phyloP scores from a whole-genome alignment of 1,284 basidiomycete species.

The Stygiomarasmius scandens region DNA sequence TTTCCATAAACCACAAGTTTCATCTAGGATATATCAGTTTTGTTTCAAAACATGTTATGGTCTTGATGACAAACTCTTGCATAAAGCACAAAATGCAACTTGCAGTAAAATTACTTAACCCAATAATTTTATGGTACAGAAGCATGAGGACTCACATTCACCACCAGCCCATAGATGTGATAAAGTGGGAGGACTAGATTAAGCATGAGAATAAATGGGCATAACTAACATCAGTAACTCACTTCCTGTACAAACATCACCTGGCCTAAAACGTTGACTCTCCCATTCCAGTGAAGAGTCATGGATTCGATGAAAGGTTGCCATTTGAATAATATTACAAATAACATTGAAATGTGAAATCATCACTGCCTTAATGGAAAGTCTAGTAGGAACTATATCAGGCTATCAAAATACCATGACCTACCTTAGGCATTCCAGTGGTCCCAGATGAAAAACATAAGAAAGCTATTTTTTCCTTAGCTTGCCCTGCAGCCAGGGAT shows the following conservation, averaged over 20 bases:
- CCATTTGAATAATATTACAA: constrained; percentile 24
- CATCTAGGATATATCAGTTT: too few relatives aligned
- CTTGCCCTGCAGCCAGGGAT: constrained; percentile 15
- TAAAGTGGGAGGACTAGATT: constrained; percentile 23
- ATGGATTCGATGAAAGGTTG: constrained; percentile 23
- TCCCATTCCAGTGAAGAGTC: constrained; percentile 18
- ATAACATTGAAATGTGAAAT: constrained; percentile 27
- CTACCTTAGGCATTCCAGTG: constrained; percentile 24
- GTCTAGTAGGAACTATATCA: background rate
- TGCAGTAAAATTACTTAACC: background rate
- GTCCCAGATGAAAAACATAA: constrained; percentile 27
- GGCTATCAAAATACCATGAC: background rate
- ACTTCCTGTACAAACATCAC: constrained; percentile 26
- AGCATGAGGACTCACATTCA: constrained; percentile 19
- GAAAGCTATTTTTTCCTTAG: constrained; percentile 22
- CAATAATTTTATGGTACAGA: background rate
- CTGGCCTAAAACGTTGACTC: constrained; percentile 21
- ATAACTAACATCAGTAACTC: background rate
- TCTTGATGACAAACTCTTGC: constrained; percentile 21
- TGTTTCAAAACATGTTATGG: too few relatives aligned
- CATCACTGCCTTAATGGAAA: constrained; percentile 18
- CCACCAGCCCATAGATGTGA: constrained; percentile 26
- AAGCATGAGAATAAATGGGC: background rate
- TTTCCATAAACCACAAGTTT: constrained; percentile 21
- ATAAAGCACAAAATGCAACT: constrained; percentile 27